Evolutionary conservation across 495 filamentous ascomycete species (phyloP), one percentile per base, ranked within the genome.

Genomic region (Aspergillus sclerotiicarbonarius): DNA sequence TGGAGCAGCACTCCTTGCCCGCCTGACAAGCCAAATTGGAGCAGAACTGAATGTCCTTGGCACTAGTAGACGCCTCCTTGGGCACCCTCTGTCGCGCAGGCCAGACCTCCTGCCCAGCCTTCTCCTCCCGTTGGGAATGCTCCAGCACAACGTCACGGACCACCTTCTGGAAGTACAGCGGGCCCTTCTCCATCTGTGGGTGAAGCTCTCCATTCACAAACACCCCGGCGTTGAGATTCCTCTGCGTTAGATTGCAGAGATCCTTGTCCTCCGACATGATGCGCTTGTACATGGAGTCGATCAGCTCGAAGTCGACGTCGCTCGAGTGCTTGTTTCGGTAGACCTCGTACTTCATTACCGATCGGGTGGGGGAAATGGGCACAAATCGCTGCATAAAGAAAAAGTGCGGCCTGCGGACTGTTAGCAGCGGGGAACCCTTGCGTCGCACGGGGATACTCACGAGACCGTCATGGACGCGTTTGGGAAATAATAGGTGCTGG

Each of bases 311-410:
- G 8, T 79, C 69, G 15, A 74, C 73, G 44, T 79, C 76, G 4
- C 60, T 66, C 12, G 74, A 61, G 47, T 68, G 60, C 60, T 76
- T 78, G 69, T 78, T 70, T 21, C 78, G 75, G 63, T 71, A 82
- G 16, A 82, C 73, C 58, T 83, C 75, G 62, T 80, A 80, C 20
- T 73, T 58, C 61, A 80, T 74, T 6, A 57, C 57, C 18, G 66
- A 69, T 3, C 53, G 74, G 32, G 62, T 70, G 4, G 78, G 62
- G 5, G 66, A 64, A 44, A 60, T 69, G 37, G 80, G 78, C 3
- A 82, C 63, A 50, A 79, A 71, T 5, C 77, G 66, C 56, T 79
- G 75, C 35, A 80, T 74, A 61, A 74, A 77, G 67, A 81, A 79
- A 60, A 74, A 77, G 56, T 80, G 65, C 0, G 72, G 69, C 1